Evolutionary conservation across 2,329 filamentous ascomycete genomes (phyloP).

Genomic region (Fusarium sp.): DNA sequence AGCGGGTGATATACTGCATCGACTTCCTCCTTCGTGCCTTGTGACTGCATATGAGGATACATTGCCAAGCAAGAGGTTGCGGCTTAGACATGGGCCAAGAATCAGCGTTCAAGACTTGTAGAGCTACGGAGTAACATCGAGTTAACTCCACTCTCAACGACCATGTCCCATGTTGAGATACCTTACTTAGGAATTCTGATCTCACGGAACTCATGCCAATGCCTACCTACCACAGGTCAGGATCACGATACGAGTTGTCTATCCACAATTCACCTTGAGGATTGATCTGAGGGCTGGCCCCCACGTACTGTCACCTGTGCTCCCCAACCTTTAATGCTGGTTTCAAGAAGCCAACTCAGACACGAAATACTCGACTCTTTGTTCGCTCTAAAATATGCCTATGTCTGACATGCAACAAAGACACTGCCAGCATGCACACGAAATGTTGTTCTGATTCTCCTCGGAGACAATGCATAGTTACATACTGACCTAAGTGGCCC

Average conservation of each 20-base stretch:
- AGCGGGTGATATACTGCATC: constrained; percentile 18
- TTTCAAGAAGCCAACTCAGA: neutral
- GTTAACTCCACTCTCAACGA: constrained; percentile 1
- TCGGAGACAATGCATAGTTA: neutral
- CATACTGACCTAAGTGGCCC: neutral
- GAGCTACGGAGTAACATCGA: neutral
- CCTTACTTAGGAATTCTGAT: constrained; percentile 4
- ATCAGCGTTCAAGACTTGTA: constrained; percentile 4
- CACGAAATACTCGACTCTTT: neutral
- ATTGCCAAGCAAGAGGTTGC: constrained; percentile 4
- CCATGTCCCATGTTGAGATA: neutral
- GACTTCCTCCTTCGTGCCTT: neutral
- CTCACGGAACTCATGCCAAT: neutral
- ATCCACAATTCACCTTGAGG: neutral
- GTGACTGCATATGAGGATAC: constrained; percentile 12
- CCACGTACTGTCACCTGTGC: constrained; percentile 1
- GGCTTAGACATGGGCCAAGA: constrained; percentile 5
- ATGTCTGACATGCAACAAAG: neutral
- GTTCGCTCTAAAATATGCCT: neutral
- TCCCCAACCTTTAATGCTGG: neutral
- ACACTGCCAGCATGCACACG: neutral
- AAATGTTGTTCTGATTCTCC: neutral
- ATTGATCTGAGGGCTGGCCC: neutral
- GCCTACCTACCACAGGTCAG: neutral
- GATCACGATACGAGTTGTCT: neutral